Percentiles rank a stretch among this genome's conserved stretches.
These are phyloP conservation scores for Xanthoconium stramineum DNA, from an alignment of 768 basidiomycete genomes.

Conservation along the genomic window DNA sequence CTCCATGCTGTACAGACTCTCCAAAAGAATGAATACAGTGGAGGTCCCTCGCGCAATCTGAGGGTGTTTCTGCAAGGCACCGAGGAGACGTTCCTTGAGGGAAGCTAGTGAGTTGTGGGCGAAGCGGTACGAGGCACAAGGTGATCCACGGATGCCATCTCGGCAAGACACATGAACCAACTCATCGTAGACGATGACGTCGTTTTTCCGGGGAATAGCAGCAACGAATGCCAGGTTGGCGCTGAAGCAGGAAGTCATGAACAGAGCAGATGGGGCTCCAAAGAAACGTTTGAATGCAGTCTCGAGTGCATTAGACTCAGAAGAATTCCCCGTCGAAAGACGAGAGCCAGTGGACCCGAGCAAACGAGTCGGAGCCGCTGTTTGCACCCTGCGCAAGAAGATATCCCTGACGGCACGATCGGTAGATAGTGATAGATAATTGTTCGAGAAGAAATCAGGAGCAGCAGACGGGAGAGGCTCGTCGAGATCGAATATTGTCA, in stretches of 20 bases:
- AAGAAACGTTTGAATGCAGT: constrained; percentile 11
- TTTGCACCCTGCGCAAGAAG: constrained; percentile 31
- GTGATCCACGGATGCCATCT: constrained; percentile 47
- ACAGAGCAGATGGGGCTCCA: constrained; percentile 39
- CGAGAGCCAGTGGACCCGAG: constrained; percentile 52
- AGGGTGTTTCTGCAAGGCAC: constrained; percentile 22
- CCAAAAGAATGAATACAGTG: constrained; percentile 48
- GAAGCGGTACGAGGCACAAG: constrained; percentile 34
- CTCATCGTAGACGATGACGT: constrained; percentile 52
- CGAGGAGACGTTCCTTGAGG: constrained; percentile 30
- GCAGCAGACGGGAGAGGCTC: constrained; percentile 18
- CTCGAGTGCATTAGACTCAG: constrained; percentile 14
- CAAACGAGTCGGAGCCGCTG: constrained; percentile 18
- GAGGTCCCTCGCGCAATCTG: constrained; percentile 22
- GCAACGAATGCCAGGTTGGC: constrained; percentile 52
- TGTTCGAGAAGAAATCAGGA: constrained; percentile 45
- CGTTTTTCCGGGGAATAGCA: constrained; percentile 41
- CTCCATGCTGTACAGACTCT: constrained; percentile 61
- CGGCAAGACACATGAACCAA: constrained; percentile 50
- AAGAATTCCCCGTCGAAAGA: constrained; percentile 40
- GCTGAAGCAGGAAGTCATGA: constrained; percentile 53
- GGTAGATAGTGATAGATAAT: constrained; percentile 47
- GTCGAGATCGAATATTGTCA: constrained; percentile 12
- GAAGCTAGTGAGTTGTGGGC: constrained; percentile 43
- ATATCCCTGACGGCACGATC: constrained; percentile 30